Conservation (phyloP, 495 filamentous ascomycete species). For the Lepraria neglecta region DNA sequence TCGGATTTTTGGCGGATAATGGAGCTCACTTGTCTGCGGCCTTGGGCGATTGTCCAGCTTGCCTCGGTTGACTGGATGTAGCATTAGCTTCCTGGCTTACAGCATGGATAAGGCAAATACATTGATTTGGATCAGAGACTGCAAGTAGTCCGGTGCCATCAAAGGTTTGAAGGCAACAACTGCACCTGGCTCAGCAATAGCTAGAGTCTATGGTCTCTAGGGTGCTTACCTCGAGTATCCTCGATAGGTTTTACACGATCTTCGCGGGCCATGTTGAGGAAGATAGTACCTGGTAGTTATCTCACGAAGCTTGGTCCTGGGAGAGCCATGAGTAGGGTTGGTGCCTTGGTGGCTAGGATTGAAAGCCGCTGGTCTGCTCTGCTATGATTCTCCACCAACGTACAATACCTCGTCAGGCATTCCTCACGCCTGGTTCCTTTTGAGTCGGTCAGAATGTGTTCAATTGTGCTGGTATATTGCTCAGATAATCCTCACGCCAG, state of each 20-base stretch:
- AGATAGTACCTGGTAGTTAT: background rate
- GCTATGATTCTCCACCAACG: too few relatives aligned
- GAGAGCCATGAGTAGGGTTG: too few relatives aligned
- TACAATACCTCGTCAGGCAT: too few relatives aligned
- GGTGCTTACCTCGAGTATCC: background rate
- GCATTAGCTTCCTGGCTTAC: background rate
- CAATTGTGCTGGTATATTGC: too few relatives aligned
- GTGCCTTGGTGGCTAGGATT: too few relatives aligned
- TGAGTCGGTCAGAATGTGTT: too few relatives aligned
- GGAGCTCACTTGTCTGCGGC: slow-evolving; percentile 70
- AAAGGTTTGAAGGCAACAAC: background rate
- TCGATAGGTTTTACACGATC: background rate
- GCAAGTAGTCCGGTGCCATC: background rate
- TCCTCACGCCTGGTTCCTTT: too few relatives aligned
- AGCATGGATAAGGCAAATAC: background rate
- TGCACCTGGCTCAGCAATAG: background rate
- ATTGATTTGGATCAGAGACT: background rate
- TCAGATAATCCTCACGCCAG: too few relatives aligned
- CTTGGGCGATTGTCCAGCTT: slow-evolving; percentile 67
- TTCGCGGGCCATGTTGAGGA: background rate
- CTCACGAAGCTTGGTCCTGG: background rate
- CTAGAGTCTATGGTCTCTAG: background rate
- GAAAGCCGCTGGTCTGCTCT: too few relatives aligned
- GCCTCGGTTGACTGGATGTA: slow-evolving; percentile 64
- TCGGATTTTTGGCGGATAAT: slow-evolving; percentile 67